These are phyloP conservation scores for Monosporascus sp. DNA, from an alignment of 2,329 filamentous ascomycete genomes.

Conservation along the genomic window DNA sequence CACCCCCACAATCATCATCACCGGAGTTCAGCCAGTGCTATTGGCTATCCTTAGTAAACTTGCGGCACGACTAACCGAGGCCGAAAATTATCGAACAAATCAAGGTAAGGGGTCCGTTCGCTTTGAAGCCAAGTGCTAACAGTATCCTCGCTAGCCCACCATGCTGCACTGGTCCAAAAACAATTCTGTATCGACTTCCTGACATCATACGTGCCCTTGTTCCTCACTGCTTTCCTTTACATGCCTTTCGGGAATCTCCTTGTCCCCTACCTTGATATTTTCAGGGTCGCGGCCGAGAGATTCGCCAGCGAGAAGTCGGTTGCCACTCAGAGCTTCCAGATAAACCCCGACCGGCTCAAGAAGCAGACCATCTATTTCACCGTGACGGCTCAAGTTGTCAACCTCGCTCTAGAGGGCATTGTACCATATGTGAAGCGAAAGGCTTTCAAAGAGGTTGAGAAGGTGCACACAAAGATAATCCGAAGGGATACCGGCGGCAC, in stretches of 20 bases:
- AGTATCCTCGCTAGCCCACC: conserved; percentile 51
- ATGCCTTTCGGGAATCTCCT: conserved; percentile 84
- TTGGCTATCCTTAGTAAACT: conserved; percentile 69
- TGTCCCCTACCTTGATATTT: conserved; percentile 80
- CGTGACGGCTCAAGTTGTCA: conserved; percentile 87
- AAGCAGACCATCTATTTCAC: conserved; percentile 96
- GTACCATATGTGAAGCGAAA: conserved; percentile 81
- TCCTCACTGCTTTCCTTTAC: conserved; percentile 90
- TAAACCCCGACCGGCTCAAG: conserved; percentile 77
- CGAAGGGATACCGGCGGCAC: conserved; percentile 43
- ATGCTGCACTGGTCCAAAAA: conserved; percentile 82
- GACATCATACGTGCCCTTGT: conserved; percentile 87
- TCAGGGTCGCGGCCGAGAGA: conserved; percentile 66
- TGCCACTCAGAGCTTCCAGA: conserved; percentile 61
- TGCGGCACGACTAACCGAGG: conserved; percentile 71
- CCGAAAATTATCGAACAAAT: conserved; percentile 89
- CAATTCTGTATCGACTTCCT: conserved; percentile 96
- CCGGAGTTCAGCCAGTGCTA: conserved; percentile 72
- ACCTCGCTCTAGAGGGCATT: conserved; percentile 76
- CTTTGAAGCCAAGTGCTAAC: conserved; percentile 5
- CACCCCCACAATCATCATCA: conserved; percentile 83
- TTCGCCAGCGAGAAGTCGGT: conserved; percentile 73
- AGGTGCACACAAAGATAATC: conserved; percentile 58
- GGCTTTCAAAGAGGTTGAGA: conserved; percentile 71
- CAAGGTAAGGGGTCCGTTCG: conserved; percentile 43